Evolutionary conservation across 164 flowering plant species (phyloP).

Genomic region (Piper betle): DNA sequence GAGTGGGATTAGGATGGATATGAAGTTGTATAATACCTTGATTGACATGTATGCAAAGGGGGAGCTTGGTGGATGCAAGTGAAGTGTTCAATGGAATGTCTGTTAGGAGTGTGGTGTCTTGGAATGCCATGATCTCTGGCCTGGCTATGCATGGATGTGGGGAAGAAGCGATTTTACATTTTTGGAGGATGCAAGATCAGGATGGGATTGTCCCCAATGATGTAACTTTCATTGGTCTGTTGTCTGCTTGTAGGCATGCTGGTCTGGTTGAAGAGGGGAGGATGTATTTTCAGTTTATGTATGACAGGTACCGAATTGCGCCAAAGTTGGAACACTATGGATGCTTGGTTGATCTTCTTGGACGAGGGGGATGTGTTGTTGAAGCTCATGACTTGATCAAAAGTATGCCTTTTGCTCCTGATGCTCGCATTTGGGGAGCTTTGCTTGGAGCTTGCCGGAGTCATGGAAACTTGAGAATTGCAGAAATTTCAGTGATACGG

Average conservation of each 20-base stretch:
- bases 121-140: conserved; percentile 24
- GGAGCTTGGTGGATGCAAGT: conserved; percentile 14
- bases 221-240: conserved; percentile 19
- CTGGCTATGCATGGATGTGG: conserved; percentile 21
- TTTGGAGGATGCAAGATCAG: conserved; percentile 9
- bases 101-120: conserved; percentile 15
- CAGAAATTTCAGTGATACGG: conserved; percentile 7
- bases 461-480: conserved; percentile 22
- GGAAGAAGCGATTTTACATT: conserved; percentile 8
- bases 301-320: conserved; percentile 9
- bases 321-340: conserved; percentile 27
- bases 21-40: conserved; percentile 14
- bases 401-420: conserved; percentile 13
- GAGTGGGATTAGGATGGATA: conserved; percentile 9
- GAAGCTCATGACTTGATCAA: conserved; percentile 19
- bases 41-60: conserved; percentile 21
- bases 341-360: conserved; percentile 24
- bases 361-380: conserved; percentile 13
- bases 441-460: conserved; percentile 19
- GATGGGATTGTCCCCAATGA: conserved; percentile 19
- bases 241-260: conserved; percentile 23
- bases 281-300: conserved; percentile 16
- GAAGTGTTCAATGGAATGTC: conserved; percentile 22
- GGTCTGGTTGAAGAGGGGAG: conserved; percentile 19
- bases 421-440: conserved; percentile 22